phyloP scores from a whole-genome alignment of 148 eudicot genomes.

The Amaranthus palmeri region DNA sequence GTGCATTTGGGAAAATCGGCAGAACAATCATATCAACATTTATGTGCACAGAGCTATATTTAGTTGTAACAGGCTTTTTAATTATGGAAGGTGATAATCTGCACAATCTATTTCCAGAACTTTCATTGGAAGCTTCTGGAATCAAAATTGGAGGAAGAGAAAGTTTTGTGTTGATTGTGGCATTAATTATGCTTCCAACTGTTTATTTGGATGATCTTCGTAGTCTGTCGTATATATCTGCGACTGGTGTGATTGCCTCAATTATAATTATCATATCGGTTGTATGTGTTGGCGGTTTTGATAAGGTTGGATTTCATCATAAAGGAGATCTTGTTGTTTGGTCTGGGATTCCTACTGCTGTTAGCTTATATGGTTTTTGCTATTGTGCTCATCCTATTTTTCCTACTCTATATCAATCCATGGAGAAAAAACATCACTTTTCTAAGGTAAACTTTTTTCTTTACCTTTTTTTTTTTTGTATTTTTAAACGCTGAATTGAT shows the following conservation, averaged over 20 bases:
- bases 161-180: slow-evolving; percentile 35
- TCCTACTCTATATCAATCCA: slow-evolving; percentile 43
- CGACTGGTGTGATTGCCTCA: slow-evolving; percentile 48
- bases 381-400: slow-evolving; percentile 59
- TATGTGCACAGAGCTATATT: slow-evolving; percentile 44
- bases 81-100: slow-evolving; percentile 63
- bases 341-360: slow-evolving; percentile 43
- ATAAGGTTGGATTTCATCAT: slow-evolving; percentile 41
- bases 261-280: slow-evolving; percentile 38
- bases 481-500: no score
- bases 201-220: slow-evolving; percentile 39
- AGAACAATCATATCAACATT: slow-evolving; percentile 30
- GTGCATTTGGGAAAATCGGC: slow-evolving; percentile 47
- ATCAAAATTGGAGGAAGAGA: slow-evolving; percentile 35
- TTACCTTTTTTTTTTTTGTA: neutral
- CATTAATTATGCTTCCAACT: slow-evolving; percentile 37
- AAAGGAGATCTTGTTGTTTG: slow-evolving; percentile 35
- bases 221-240: slow-evolving; percentile 45
- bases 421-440: slow-evolving; percentile 41
- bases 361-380: slow-evolving; percentile 47
- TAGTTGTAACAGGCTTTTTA: slow-evolving; percentile 51
- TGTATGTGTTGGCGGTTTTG: slow-evolving; percentile 33
- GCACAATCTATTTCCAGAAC: slow-evolving; percentile 33
- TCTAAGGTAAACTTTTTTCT: slow-evolving; percentile 29
- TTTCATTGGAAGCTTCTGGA: slow-evolving; percentile 21